Percentiles rank a stretch among this genome's conserved stretches.
Conservation (phyloP, 495 filamentous ascomycete genomes). For the Mytilinidion resinicola region DNA sequence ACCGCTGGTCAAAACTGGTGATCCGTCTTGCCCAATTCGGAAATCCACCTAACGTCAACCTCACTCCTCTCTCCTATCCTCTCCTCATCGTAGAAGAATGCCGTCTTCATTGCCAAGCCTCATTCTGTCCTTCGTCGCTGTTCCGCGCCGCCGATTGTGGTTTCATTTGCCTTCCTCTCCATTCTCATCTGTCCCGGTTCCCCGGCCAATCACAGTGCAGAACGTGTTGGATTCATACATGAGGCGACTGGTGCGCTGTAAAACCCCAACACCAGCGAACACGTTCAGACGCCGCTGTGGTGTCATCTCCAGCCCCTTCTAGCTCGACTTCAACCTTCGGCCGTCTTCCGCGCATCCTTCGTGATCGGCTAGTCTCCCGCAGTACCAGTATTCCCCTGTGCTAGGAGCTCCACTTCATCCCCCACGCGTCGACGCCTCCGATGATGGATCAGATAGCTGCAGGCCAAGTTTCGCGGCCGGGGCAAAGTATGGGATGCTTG, state of each 20-base stretch:
- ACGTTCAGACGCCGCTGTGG: conserved; percentile 8
- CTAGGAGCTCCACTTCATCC: not conserved
- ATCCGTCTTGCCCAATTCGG: too few species aligned
- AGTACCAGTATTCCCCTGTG: not conserved
- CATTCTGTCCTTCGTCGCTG: too few species aligned
- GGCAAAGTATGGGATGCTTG: too few species aligned
- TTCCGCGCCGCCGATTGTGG: too few species aligned
- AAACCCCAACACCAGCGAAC: conserved; percentile 8
- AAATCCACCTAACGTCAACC: too few species aligned
- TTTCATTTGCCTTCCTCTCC: not conserved
- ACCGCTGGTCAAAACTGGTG: too few species aligned
- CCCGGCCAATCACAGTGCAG: conserved; percentile 15
- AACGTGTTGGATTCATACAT: conserved; percentile 21
- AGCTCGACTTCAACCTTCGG: not conserved
- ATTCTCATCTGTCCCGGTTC: not conserved
- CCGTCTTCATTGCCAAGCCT: too few species aligned
- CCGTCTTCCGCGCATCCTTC: not conserved
- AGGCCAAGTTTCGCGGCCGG: too few species aligned
- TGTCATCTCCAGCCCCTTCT: not conserved
- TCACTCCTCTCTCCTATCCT: too few species aligned
- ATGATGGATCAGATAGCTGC: too few species aligned
- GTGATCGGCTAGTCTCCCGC: not conserved
- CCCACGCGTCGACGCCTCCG: not conserved
- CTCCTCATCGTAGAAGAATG: too few species aligned
- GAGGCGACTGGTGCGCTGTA: conserved; percentile 4